Conservation (phyloP, 176 grass and related monocot genomes). For the Hordeum marinum region DNA sequence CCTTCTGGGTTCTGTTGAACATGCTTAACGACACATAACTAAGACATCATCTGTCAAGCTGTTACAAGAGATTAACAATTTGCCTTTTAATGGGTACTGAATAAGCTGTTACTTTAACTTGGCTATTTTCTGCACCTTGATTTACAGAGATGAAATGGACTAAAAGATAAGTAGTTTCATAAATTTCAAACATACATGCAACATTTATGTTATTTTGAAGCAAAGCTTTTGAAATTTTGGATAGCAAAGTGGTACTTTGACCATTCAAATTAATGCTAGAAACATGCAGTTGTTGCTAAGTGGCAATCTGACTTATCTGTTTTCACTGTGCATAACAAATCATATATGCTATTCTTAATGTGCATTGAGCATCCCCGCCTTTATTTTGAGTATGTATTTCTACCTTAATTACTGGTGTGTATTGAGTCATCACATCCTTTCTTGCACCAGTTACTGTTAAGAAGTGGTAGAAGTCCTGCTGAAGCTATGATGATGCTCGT, state of each 20-base stretch:
- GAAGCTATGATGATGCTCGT: slow-evolving; percentile 99
- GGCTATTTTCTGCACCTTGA: neutral
- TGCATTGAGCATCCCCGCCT: neutral
- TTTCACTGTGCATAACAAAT: neutral
- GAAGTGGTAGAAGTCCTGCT: slow-evolving; percentile 89
- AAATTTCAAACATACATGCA: neutral
- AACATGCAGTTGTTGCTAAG: neutral
- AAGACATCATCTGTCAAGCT: neutral
- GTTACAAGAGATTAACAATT: neutral
- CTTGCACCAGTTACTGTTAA: slow-evolving; percentile 71
- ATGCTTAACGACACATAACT: neutral
- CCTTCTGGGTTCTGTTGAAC: neutral
- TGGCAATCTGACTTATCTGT: neutral
- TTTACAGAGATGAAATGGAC: neutral
- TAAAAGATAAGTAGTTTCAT: neutral
- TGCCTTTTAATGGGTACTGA: neutral
- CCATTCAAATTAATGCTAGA: neutral
- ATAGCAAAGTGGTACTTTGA: neutral
- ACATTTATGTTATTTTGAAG: slow-evolving; percentile 8
- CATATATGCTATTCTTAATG: neutral
- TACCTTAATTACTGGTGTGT: slow-evolving; percentile 20
- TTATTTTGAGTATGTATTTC: neutral
- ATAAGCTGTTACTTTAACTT: neutral
- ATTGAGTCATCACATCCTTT: slow-evolving; percentile 21
- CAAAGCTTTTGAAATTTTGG: neutral